A percentile compares a stretch with the other conserved stretches of the same genome.
Conservation (phyloP, 371 early-diverging fungal species). For the Batrachochytrium dendrobatidis region DNA sequence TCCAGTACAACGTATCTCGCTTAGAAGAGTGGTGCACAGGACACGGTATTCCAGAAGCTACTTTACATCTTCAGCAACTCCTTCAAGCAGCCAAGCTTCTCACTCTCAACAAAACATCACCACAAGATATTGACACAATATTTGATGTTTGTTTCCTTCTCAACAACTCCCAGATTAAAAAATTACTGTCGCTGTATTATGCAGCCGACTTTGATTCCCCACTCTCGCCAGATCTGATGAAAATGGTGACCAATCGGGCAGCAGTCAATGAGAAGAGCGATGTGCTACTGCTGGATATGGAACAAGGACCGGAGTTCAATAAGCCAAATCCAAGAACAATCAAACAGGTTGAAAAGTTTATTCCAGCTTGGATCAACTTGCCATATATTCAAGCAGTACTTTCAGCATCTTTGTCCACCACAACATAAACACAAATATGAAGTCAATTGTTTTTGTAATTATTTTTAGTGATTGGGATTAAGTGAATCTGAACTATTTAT, state of each 20-base stretch:
- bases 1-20: slow-evolving; percentile 93
- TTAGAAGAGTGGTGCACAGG: slow-evolving; percentile 94
- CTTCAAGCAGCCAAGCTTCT: slow-evolving; percentile 92
- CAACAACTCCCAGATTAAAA: slow-evolving; percentile 90
- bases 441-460: no score
- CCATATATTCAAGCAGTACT: slow-evolving; percentile 7
- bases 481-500: no score
- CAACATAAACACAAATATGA: no score
- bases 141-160: slow-evolving; percentile 91
- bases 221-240: slow-evolving; percentile 82
- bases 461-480: no score
- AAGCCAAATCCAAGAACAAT: slow-evolving; percentile 35
- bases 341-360: slow-evolving; percentile 36
- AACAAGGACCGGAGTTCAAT: slow-evolving; percentile 41
- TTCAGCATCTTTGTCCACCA: background rate
- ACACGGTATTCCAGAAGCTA: slow-evolving; percentile 81
- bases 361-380: slow-evolving; percentile 30
- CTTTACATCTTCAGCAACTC: slow-evolving; percentile 82
- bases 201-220: slow-evolving; percentile 52
- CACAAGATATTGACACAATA: slow-evolving; percentile 87
- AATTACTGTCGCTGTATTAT: slow-evolving; percentile 70
- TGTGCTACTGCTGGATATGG: slow-evolving; percentile 71
- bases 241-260: slow-evolving; percentile 80
- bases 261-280: slow-evolving; percentile 78
- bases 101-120: slow-evolving; percentile 85